Evolutionary conservation across 208 protist species (phyloP).

Genomic region (Crithidia mellificae): DNA sequence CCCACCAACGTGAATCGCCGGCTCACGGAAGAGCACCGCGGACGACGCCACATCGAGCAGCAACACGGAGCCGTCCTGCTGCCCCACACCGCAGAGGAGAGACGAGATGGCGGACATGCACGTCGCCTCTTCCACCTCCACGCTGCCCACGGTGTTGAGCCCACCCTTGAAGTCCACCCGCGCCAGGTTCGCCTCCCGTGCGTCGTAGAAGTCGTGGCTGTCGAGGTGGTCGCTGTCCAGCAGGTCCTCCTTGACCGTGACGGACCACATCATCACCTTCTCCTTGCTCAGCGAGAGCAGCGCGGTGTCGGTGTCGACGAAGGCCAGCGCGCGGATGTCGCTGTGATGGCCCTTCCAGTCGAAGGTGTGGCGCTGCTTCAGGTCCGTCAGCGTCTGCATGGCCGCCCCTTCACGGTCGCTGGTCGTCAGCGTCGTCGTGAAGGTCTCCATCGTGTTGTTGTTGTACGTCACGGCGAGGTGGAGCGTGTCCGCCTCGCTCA

Average conservation of each 20-base stretch:
- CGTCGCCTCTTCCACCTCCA: constrained; percentile 55
- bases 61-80: constrained; percentile 67
- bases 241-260: constrained; percentile 46
- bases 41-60: constrained; percentile 71
- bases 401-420: constrained; percentile 59
- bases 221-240: constrained; percentile 46
- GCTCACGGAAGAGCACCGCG: constrained; percentile 82
- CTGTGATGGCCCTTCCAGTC: constrained; percentile 71
- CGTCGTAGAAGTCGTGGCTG: constrained; percentile 75
- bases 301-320: constrained; percentile 82
- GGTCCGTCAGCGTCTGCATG: constrained; percentile 68
- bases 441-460: constrained; percentile 82
- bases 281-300: constrained; percentile 83
- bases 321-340: constrained; percentile 67
- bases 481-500: constrained; percentile 41
- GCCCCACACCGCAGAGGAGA: constrained; percentile 74
- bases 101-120: constrained; percentile 67
- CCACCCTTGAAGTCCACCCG: constrained; percentile 54
- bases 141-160: constrained; percentile 55
- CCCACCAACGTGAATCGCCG: constrained; percentile 83
- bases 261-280: constrained; percentile 82
- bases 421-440: constrained; percentile 63
- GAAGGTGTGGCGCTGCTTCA: constrained; percentile 57
- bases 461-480: constrained; percentile 85
- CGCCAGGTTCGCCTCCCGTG: constrained; percentile 65